Base-by-base conservation (phyloP, 768 basidiomycete genomes). In the Auricularia auricula-judae region DNA sequence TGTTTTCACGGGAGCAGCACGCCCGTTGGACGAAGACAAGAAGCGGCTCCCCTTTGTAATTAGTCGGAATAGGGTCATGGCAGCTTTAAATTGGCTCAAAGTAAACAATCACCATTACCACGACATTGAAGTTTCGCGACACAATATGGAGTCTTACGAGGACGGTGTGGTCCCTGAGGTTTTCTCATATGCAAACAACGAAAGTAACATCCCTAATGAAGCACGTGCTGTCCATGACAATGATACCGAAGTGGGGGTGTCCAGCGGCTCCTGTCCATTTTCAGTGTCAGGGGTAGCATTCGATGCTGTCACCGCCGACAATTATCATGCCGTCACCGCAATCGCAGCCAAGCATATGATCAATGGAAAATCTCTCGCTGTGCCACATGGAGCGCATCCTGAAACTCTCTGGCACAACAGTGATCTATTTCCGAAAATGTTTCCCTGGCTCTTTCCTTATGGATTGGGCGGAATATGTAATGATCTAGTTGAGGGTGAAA, bases 71-170 rank as follows among this genome's bases (percentile, higher is more conserved):
- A 65, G 53, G 14, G 73, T 76, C 0, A 12, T 29, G 2, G 18
- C 54, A 2, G 76, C 77, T 0, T 58, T 78, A 1, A 66, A 75
- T 18, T 78, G 76, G 76, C 66, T 78, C 0, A 73, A 69, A 23
- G 63, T 74, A 2, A 78, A 77, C 62, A 74, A 78, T 64, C 5
- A 39, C 3, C 73, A 72, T 61, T 78, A 78, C 64, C 39, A 54
- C 18, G 72, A 77, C 64, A 3, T 77, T 0, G 64, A 68, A 3
- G 74, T 77, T 51, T 71, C 72, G 2, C 18, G 66, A 65, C 63
- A 70, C 7, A 65, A 72, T 60, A 11, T 71, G 7, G 11, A 42
- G 16, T 62, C 62, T 10, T 62, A 62, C 4, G 39, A 61, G 3
- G 29, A 67, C 2, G 21, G 33, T 16, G 39, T 65, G 3, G 34